Percentiles rank a stretch among this genome's conserved stretches.
phyloP scores from a whole-genome alignment of 805 yeast species.

The Scheffersomyces stipitis region DNA sequence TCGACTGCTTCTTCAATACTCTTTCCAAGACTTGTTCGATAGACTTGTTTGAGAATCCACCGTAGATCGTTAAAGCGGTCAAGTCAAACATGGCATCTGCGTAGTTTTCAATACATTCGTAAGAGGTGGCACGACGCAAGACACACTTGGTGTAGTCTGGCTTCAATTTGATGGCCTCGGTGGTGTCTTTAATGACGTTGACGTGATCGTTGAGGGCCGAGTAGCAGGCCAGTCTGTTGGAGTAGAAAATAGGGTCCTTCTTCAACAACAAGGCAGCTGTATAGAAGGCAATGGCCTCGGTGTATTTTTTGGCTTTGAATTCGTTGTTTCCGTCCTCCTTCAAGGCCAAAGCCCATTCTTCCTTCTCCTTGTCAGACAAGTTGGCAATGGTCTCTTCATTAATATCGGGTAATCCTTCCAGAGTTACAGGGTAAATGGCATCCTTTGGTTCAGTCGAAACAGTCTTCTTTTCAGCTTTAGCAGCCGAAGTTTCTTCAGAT shows the following conservation, averaged over 20 bases:
- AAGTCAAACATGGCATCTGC: conserved; percentile 88
- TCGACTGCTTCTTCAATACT: conserved; percentile 79
- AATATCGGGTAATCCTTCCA: conserved; percentile 59
- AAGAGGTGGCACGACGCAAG: conserved; percentile 89
- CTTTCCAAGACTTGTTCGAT: conserved; percentile 84
- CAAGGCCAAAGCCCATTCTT: conserved; percentile 66
- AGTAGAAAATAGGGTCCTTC: conserved; percentile 84
- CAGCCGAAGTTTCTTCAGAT: conserved; percentile 3
- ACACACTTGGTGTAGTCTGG: conserved; percentile 92
- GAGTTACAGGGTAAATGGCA: conserved; percentile 49
- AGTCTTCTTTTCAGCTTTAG: conserved; percentile 1
- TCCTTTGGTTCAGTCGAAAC: not conserved
- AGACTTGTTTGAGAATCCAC: conserved; percentile 76
- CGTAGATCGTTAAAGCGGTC: conserved; percentile 83
- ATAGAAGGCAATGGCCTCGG: conserved; percentile 78
- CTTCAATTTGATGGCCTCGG: conserved; percentile 79
- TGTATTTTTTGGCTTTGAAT: conserved; percentile 68
- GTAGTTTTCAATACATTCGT: conserved; percentile 75
- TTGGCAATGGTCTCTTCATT: conserved; percentile 44
- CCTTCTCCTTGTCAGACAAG: conserved; percentile 54
- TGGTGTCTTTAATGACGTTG: conserved; percentile 84
- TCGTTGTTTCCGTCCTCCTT: conserved; percentile 87
- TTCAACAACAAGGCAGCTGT: conserved; percentile 73
- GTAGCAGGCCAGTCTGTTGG: conserved; percentile 96
- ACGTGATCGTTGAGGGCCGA: conserved; percentile 77